These are phyloP conservation scores for Sphaerulina musiva DNA, from an alignment of 2,329 filamentous ascomycete genomes.

Conservation along the genomic window DNA sequence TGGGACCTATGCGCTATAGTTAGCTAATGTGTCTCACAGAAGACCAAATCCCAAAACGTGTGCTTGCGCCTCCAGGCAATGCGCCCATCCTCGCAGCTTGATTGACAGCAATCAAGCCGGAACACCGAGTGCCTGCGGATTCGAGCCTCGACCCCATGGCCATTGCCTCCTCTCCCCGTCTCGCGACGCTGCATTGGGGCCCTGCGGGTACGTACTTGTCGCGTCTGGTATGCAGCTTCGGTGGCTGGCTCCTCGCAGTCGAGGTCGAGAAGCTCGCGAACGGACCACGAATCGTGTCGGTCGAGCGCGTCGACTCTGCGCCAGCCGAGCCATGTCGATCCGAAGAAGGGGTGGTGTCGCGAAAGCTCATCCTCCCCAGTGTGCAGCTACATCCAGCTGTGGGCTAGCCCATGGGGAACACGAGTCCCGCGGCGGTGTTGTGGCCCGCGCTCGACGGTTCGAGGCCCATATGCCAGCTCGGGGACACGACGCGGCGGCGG, in stretches of 20 bases:
- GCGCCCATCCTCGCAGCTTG: neutral
- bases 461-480: neutral
- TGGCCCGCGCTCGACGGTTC: neutral
- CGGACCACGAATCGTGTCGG: constrained; percentile 57
- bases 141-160: neutral
- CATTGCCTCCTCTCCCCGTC: neutral
- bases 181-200: neutral
- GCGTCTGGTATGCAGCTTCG: constrained; percentile 40
- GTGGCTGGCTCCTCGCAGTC: constrained; percentile 15
- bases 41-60: constrained; percentile 4
- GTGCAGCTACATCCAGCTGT: constrained; percentile 7
- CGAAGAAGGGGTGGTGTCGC: constrained; percentile 33
- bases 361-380: constrained; percentile 21
- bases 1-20: constrained; percentile 36
- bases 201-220: constrained; percentile 37
- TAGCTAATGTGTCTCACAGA: constrained; percentile 22
- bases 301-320: constrained; percentile 60
- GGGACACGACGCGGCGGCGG: neutral
- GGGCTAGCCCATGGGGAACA: constrained; percentile 13
- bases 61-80: constrained; percentile 25
- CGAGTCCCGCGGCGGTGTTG: constrained; percentile 8
- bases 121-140: too few species aligned
- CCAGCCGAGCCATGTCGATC: constrained; percentile 61
- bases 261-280: constrained; percentile 20
- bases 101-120: too few species aligned